Evolutionary conservation across 2,329 filamentous ascomycete species (phyloP).

Genomic region (Pseudohalonectria lignicola): DNA sequence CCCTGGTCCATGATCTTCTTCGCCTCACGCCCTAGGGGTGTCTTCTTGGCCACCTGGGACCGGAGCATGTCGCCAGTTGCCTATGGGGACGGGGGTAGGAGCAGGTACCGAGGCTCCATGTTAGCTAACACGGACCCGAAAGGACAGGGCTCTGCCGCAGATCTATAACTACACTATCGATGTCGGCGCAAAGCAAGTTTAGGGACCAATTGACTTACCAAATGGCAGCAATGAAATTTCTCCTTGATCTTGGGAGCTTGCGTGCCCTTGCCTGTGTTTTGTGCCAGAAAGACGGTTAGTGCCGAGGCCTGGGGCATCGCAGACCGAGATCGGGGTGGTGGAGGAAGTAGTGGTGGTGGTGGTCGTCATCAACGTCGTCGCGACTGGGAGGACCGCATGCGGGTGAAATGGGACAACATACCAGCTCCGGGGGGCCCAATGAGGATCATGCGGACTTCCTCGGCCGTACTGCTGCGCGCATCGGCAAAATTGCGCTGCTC

Average conservation of each 20-base stretch:
- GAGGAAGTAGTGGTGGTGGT: too few relatives aligned
- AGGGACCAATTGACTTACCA: constrained; percentile 49
- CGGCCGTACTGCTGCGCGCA: constrained; percentile 34
- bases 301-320: neutral
- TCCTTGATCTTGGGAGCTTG: constrained; percentile 98
- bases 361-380: neutral
- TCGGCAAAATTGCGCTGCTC: constrained; percentile 60
- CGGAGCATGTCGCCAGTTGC: constrained; percentile 98
- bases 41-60: constrained; percentile 97
- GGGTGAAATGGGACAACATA: constrained; percentile 34
- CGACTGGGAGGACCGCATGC: neutral
- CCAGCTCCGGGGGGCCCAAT: constrained; percentile 96
- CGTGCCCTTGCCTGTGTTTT: constrained; percentile 78
- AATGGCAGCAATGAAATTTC: constrained; percentile 91
- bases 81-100: too few relatives aligned
- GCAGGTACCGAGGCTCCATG: constrained; percentile 6
- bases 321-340: constrained; percentile 2
- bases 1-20: constrained; percentile 99
- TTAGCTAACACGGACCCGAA: too few relatives aligned
- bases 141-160: too few relatives aligned
- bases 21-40: constrained; percentile 81
- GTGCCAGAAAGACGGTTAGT: constrained; percentile 2
- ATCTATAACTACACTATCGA: neutral
- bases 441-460: constrained; percentile 86
- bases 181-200: constrained; percentile 1